phyloP scores from a whole-genome alignment of 1,139 yeast genomes.

The Candida tetrigidarum region DNA sequence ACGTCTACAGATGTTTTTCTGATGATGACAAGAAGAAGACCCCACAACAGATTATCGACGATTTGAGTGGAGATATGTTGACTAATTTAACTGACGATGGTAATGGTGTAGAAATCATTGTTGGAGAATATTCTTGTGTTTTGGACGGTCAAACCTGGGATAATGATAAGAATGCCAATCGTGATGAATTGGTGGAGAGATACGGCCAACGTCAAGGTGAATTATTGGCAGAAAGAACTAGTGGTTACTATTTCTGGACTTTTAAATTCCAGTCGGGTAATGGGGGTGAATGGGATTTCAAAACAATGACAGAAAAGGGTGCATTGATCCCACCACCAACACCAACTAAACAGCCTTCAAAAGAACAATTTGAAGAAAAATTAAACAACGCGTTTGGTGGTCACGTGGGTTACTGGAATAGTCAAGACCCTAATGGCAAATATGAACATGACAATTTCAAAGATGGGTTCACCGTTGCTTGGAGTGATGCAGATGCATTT shows the following conservation, averaged over 20 bases:
- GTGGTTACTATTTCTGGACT: conserved; percentile 91
- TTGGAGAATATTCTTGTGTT: conserved; percentile 93
- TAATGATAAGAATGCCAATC: conserved; percentile 48
- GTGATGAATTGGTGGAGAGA: conserved; percentile 38
- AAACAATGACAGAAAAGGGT: conserved; percentile 73
- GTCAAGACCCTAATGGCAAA: conserved; percentile 56
- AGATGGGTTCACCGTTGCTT: conserved; percentile 76
- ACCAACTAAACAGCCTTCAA: conserved; percentile 36
- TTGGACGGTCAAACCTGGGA: conserved; percentile 78
- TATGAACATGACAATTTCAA: conserved; percentile 82
- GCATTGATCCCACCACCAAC: conserved; percentile 42
- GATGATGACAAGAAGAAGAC: conserved; percentile 70
- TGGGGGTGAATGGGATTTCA: conserved; percentile 97
- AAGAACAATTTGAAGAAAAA: conserved; percentile 45
- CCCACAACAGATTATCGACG: conserved; percentile 66
- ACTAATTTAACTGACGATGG: conserved; percentile 52
- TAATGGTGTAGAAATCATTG: conserved; percentile 66
- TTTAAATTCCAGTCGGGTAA: conserved; percentile 83
- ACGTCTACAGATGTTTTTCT: conserved; percentile 84
- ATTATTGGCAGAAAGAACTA: conserved; percentile 49
- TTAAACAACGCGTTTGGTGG: conserved; percentile 41
- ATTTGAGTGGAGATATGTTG: conserved; percentile 56
- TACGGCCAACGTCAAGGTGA: conserved; percentile 48
- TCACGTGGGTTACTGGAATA: conserved; percentile 74
- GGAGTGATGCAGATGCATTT: conserved; percentile 72